Conservation (phyloP, 495 filamentous ascomycete species). For the Rusavskia elegans region DNA sequence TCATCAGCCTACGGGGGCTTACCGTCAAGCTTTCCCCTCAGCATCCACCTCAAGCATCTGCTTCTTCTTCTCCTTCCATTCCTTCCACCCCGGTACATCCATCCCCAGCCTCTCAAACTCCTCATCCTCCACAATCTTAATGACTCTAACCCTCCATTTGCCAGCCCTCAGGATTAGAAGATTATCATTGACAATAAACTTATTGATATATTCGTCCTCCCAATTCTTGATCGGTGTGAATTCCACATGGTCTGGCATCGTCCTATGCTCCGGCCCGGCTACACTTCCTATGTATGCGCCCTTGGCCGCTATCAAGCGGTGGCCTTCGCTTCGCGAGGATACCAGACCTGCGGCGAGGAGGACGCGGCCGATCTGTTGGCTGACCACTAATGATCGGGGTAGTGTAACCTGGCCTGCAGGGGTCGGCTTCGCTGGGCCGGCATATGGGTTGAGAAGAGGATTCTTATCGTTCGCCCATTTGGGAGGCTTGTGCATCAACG, state of each 20-base stretch:
- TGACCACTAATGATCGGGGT: constrained; percentile 45
- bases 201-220: constrained; percentile 36
- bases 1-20: no score
- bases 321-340: constrained; percentile 45
- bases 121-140: constrained; percentile 56
- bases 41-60: neutral
- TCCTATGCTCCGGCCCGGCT: constrained; percentile 30
- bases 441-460: constrained; percentile 23
- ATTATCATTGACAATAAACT: constrained; percentile 47
- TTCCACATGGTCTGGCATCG: constrained; percentile 41
- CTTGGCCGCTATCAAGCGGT: constrained; percentile 39
- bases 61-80: constrained; percentile 1
- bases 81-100: constrained; percentile 28
- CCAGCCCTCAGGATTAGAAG: constrained; percentile 56
- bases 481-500: constrained; percentile 16
- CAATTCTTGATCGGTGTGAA: constrained; percentile 48
- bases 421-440: constrained; percentile 32
- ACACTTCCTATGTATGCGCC: constrained; percentile 51
- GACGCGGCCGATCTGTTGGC: constrained; percentile 44
- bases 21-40: neutral
- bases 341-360: constrained; percentile 55
- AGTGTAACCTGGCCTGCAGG: constrained; percentile 34
- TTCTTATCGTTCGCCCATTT: neutral
- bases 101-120: constrained; percentile 36
- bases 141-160: constrained; percentile 64